phyloP scores from a whole-genome alignment of 2,329 filamentous ascomycete genomes.

The Thielaviopsis punctulata region DNA sequence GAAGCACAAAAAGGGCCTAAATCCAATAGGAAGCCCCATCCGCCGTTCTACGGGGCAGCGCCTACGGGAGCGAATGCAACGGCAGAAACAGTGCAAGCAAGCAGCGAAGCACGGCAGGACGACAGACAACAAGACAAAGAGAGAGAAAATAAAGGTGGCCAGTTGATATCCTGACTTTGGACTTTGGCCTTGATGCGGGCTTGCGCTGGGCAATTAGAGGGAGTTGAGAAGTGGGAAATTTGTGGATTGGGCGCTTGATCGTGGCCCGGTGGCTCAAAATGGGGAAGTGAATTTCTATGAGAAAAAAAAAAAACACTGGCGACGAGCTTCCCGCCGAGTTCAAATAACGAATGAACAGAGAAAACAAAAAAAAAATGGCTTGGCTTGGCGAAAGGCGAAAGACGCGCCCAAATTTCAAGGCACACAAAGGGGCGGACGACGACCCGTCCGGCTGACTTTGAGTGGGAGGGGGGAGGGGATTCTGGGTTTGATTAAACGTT shows the following conservation, averaged over 20 bases:
- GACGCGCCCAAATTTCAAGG: not conserved
- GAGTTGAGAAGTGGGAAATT: not conserved
- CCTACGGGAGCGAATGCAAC: not conserved
- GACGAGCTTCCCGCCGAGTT: too few species aligned
- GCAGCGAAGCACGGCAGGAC: too few species aligned
- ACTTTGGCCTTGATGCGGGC: too few species aligned
- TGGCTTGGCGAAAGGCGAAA: not conserved
- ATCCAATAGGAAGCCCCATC: not conserved
- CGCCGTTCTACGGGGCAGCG: not conserved
- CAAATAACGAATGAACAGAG: not conserved
- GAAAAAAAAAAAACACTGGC: not conserved
- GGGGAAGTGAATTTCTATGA: not conserved
- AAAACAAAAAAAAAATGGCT: not conserved
- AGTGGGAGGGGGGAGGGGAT: too few species aligned
- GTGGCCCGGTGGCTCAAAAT: not conserved
- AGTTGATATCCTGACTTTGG: not conserved
- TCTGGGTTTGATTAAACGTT: too few species aligned
- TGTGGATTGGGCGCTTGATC: not conserved
- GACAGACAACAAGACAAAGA: not conserved
- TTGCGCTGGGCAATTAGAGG: too few species aligned
- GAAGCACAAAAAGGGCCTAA: too few species aligned
- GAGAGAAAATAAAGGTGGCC: not conserved
- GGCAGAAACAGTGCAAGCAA: not conserved
- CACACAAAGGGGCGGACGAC: not conserved
- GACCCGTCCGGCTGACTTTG: not conserved